These are phyloP conservation scores for Ustilago shanxiensis DNA, from an alignment of 1,284 basidiomycete species.

Conservation along the genomic window DNA sequence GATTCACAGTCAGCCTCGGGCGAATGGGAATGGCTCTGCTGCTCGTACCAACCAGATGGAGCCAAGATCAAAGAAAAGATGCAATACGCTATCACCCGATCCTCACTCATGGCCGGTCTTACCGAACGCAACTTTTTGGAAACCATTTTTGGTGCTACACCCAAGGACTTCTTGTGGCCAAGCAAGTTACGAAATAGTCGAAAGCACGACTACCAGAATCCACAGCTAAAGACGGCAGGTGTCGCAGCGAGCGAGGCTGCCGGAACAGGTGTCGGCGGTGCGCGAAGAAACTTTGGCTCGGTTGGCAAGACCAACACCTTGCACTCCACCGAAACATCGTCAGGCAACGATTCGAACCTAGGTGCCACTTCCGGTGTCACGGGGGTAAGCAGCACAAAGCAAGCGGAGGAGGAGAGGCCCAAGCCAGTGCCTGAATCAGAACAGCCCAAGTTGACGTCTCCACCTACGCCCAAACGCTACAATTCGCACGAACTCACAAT, in stretches of 20 bases:
- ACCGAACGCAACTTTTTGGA: conserved; percentile 63
- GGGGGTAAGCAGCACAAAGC: conserved; percentile 16
- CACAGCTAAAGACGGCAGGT: conserved; percentile 56
- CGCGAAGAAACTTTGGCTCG: conserved; percentile 58
- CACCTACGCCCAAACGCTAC: conserved; percentile 45
- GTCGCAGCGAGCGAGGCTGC: conserved; percentile 58
- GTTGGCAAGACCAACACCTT: conserved; percentile 36
- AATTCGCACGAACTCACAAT: conserved; percentile 50
- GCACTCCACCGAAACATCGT: conserved; percentile 7
- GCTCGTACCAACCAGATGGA: conserved; percentile 61
- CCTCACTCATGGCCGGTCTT: conserved; percentile 54
- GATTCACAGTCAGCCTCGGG: conserved; percentile 60
- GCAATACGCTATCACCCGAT: conserved; percentile 59
- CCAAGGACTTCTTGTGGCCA: conserved; percentile 58
- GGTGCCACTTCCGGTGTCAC: conserved; percentile 23
- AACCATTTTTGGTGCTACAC: conserved; percentile 58
- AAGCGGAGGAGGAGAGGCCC: conserved; percentile 14
- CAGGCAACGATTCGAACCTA: conserved; percentile 5
- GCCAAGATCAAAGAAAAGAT: conserved; percentile 66
- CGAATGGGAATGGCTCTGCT: conserved; percentile 63
- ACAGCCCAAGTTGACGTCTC: conserved; percentile 17
- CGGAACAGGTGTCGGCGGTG: conserved; percentile 58
- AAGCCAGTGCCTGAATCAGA: conserved; percentile 28
- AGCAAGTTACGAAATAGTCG: conserved; percentile 59
- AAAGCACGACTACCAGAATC: conserved; percentile 67